Percentiles rank a stretch among this genome's conserved stretches.
Evolutionary conservation across 805 yeast species (phyloP).

Genomic region (Cephaloascus fragrans): DNA sequence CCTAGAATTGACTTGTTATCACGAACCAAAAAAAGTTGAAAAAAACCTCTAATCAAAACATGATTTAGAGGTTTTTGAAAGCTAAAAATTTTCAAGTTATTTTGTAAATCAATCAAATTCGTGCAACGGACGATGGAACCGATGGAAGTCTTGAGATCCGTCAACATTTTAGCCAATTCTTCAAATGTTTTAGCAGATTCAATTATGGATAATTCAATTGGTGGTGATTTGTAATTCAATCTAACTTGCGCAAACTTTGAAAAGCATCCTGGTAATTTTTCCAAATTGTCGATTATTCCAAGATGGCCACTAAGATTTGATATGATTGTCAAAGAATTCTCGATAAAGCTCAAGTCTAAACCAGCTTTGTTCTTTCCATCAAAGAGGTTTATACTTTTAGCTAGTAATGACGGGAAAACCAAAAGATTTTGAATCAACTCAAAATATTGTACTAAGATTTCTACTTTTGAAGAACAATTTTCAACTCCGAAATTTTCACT

Average conservation of each 20-base stretch:
- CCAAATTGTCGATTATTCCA: conserved; percentile 9
- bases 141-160: conserved; percentile 19
- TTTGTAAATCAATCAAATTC: conserved; percentile 14
- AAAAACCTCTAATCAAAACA: conserved; percentile 51
- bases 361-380: not conserved
- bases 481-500: too few relatives aligned
- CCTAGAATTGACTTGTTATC: conserved; percentile 57
- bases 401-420: not conserved
- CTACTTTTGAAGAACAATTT: conserved; percentile 2
- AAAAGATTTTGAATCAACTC: not conserved
- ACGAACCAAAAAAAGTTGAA: conserved; percentile 52
- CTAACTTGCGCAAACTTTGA: conserved; percentile 37
- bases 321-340: conserved; percentile 3
- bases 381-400: not conserved
- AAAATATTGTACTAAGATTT: not conserved
- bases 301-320: conserved; percentile 3
- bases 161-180: conserved; percentile 15
- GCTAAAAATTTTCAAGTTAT: conserved; percentile 13
- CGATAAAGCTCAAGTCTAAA: not conserved
- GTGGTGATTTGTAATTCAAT: conserved; percentile 39
- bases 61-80: conserved; percentile 11
- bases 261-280: conserved; percentile 19
- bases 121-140: not conserved
- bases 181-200: conserved; percentile 14
- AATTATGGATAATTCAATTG: conserved; percentile 12